Percentiles rank a stretch among this genome's conserved stretches.
These are phyloP conservation scores for Cladosporium austrohemisphaericum DNA, from an alignment of 2,329 filamentous ascomycete genomes.

Conservation along the genomic window DNA sequence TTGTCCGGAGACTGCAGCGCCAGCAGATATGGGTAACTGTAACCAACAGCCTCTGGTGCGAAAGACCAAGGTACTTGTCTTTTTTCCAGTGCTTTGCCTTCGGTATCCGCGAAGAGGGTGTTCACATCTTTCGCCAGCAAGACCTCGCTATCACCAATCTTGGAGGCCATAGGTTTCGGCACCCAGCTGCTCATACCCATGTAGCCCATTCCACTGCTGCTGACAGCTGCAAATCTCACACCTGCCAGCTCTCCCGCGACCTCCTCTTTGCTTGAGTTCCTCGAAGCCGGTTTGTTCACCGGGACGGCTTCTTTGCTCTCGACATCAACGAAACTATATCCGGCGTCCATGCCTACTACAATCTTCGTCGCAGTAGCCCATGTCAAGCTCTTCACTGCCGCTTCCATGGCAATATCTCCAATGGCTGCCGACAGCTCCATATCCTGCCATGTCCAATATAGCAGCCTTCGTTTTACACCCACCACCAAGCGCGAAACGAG, in stretches of 20 bases:
- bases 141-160: conserved; percentile 76
- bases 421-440: conserved; percentile 77
- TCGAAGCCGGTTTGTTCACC: conserved; percentile 51
- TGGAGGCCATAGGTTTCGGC: conserved; percentile 82
- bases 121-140: conserved; percentile 97
- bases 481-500: conserved; percentile 91
- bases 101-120: conserved; percentile 81
- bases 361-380: conserved; percentile 87
- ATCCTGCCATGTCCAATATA: conserved; percentile 95
- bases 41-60: conserved; percentile 86
- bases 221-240: conserved; percentile 72
- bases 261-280: conserved; percentile 19
- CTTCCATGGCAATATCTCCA: conserved; percentile 72
- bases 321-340: conserved; percentile 86
- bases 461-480: conserved; percentile 81
- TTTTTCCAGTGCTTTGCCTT: conserved; percentile 77
- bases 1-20: conserved; percentile 79
- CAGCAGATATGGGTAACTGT: conserved; percentile 93
- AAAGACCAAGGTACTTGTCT: conserved; percentile 87
- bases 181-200: conserved; percentile 92
- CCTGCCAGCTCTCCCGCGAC: conserved; percentile 56
- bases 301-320: conserved; percentile 70
- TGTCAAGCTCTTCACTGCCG: conserved; percentile 80
- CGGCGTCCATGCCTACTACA: conserved; percentile 84
- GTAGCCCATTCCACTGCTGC: conserved; percentile 87